These are phyloP conservation scores for Trypanosoma platydactyli DNA, from an alignment of 208 protist species.

Conservation along the genomic window DNA sequence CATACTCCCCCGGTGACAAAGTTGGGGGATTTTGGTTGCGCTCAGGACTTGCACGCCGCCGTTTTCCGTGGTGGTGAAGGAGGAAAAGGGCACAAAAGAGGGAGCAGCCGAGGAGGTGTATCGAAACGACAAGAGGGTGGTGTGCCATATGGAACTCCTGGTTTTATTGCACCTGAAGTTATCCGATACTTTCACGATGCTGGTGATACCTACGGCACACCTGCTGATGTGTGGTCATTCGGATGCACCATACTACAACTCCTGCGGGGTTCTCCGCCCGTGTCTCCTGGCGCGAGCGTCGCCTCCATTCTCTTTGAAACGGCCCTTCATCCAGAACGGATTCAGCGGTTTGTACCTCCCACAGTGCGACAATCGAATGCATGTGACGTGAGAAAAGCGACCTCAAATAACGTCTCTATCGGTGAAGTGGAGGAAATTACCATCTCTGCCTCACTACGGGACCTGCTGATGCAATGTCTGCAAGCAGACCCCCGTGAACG, in stretches of 20 bases:
- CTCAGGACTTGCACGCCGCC: background rate
- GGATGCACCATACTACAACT: constrained; percentile 50
- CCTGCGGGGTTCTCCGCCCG: constrained; percentile 30
- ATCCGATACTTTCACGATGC: constrained; percentile 4
- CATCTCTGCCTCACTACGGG: constrained; percentile 5
- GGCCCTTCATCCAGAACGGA: background rate
- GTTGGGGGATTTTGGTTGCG: constrained; percentile 24
- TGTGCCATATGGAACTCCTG: constrained; percentile 29
- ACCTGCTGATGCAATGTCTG: constrained; percentile 20
- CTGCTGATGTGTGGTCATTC: constrained; percentile 48
- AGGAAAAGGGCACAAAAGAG: background rate
- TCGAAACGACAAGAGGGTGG: background rate
- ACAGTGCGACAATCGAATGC: background rate
- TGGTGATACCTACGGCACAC: background rate
- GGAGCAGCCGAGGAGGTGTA: background rate
- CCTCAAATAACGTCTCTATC: background rate
- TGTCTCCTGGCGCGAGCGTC: background rate
- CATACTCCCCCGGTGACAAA: constrained; percentile 9
- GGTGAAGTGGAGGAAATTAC: too few relatives aligned
- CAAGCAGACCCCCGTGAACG: constrained; percentile 18
- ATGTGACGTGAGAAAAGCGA: background rate
- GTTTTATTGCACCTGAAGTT: constrained; percentile 53
- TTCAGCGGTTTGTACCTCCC: constrained; percentile 19
- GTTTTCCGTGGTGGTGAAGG: background rate
- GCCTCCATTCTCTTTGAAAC: constrained; percentile 8